Base-by-base conservation (phyloP, 768 basidiomycete genomes). In the Trametes cubensis region DNA sequence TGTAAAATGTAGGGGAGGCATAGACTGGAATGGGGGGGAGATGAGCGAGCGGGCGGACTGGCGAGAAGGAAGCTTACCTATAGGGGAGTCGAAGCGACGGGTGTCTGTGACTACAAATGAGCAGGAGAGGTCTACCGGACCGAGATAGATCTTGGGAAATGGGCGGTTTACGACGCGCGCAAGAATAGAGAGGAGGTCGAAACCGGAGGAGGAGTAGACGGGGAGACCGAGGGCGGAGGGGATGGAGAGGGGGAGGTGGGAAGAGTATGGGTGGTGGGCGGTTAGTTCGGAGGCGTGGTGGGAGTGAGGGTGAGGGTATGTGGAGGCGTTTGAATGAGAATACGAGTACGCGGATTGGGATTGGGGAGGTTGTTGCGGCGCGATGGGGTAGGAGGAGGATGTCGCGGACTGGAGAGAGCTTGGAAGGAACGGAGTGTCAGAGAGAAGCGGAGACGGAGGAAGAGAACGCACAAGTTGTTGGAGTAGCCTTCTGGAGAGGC, bases 101-200 rank as follows among this genome's bases (percentile, higher is more conserved):
- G 88, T 83, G 72, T 99, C 97, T 46, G 87, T 88, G 42, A 99
- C 90, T 68, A 92, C 83, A 74, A 98, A 99, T n/a, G 89, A 85
- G 72, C 93, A 95, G 6, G 90, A 89, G 62, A 94, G 78, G 74
- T 99, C 96, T 28, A 98, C 92, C 0, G 96, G 94, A 17, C 97
- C 96, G 18, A 98, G 83, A 11, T 80, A 75, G 45, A 98, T 82
- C 60, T 78, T 84, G 1, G 94, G 92, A 67, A 89, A 83, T 0
- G 85, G 85, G 6, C 95, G 83, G 17, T 79, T 82, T 6, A 83
- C 87, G 8, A 98, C 88, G 8, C 92, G 83, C 11, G 89, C 81
- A 26, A 98, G 81, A 46, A 97, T 81, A 28, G 88, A 85, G 48
- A 98, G 78, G 51, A 95, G 80, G 72, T 98, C 96, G 66, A 97